A percentile compares a stretch with the other conserved stretches of the same genome.
These are phyloP conservation scores for Xylaria sp. DNA, from an alignment of 2,329 filamentous ascomycete genomes.

Conservation along the genomic window DNA sequence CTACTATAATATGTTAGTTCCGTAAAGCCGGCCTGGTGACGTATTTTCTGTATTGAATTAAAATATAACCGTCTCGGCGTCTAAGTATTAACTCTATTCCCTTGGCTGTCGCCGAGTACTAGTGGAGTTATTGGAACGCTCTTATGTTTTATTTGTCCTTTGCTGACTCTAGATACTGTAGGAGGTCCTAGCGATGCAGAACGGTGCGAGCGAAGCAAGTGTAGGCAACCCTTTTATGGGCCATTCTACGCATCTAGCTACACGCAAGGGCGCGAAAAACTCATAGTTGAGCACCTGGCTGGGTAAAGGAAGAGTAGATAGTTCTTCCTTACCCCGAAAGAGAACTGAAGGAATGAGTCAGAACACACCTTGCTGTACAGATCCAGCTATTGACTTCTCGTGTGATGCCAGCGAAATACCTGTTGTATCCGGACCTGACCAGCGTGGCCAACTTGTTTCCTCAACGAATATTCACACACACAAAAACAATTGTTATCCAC, in stretches of 20 bases:
- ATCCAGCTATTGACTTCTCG: background rate
- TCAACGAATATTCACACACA: background rate
- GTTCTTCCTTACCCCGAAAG: no score
- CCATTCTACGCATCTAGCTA: no score
- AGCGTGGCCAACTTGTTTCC: background rate
- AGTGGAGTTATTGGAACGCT: background rate
- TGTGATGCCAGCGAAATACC: background rate
- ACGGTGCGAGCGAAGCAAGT: no score
- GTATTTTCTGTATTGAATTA: background rate
- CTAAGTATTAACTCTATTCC: background rate
- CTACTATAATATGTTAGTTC: background rate
- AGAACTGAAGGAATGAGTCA: no score
- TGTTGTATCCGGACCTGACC: background rate
- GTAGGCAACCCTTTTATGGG: no score
- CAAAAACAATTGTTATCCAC: conserved; percentile 3
- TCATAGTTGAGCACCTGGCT: no score
- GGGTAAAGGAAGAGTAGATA: no score
- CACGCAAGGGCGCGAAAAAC: no score
- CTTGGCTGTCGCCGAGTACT: background rate
- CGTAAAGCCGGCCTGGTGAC: background rate
- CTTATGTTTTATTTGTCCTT: background rate
- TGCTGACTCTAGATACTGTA: background rate
- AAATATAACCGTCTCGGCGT: background rate
- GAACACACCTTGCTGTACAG: background rate
- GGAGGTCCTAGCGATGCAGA: background rate